A percentile compares a stretch with the other conserved stretches of the same genome.
Evolutionary conservation across 306 rosid species (phyloP).

Genomic region (Lathyrus oleraceus): DNA sequence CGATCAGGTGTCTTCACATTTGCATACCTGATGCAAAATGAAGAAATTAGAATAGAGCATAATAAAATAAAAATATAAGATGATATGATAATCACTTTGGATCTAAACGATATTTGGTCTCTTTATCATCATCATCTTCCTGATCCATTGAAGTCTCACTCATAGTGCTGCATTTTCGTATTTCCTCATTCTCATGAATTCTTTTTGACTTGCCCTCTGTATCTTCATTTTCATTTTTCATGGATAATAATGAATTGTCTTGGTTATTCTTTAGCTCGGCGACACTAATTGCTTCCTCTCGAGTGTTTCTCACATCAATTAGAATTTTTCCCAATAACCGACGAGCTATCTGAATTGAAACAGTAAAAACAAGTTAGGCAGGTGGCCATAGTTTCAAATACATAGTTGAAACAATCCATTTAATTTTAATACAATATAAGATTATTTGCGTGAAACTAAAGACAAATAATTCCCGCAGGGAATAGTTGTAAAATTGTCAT

Average conservation of each 20-base stretch:
- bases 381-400: constrained; percentile 23
- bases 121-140: constrained; percentile 94
- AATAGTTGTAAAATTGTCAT: no score
- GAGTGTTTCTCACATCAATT: constrained; percentile 94
- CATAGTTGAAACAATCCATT: constrained; percentile 13
- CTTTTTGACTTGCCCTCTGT: constrained; percentile 53
- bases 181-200: constrained; percentile 64
- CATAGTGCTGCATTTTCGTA: constrained; percentile 47
- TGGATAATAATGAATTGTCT: constrained; percentile 45
- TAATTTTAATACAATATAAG: constrained; percentile 9
- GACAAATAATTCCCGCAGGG: not conserved
- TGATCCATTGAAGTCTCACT: constrained; percentile 70
- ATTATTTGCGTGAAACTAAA: constrained; percentile 20
- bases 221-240: constrained; percentile 58
- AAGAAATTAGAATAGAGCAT: constrained; percentile 18
- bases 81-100: constrained; percentile 62
- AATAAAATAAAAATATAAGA: constrained; percentile 24
- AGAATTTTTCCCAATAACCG: constrained; percentile 90
- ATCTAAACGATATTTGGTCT: constrained; percentile 96
- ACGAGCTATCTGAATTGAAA: constrained; percentile 79
- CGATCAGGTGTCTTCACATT: constrained; percentile 97
- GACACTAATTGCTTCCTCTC: constrained; percentile 93
- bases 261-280: constrained; percentile 76
- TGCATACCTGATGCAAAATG: constrained; percentile 73
- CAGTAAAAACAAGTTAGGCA: constrained; percentile 28